Evolutionary conservation across 2,329 filamentous ascomycete species (phyloP).

Genomic region (Talaromyces sp.): DNA sequence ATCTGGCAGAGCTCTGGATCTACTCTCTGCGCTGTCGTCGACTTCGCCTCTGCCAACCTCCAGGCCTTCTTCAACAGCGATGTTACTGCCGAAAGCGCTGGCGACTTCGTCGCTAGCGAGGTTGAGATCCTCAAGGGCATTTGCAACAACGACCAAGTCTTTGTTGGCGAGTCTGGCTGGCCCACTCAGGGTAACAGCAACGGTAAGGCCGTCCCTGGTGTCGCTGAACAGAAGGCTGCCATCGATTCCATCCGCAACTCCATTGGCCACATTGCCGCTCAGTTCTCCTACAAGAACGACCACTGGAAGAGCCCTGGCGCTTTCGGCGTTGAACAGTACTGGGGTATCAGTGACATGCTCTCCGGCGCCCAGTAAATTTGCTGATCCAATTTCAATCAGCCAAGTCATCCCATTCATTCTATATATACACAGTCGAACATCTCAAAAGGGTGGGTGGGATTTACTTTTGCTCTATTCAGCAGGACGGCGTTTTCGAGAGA

Average conservation of each 20-base stretch:
- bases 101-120: constrained; percentile 69
- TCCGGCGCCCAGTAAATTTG: not conserved
- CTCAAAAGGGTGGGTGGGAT: not conserved
- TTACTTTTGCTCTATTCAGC: constrained; percentile 5
- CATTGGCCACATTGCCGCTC: constrained; percentile 64
- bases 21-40: constrained; percentile 66
- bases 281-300: constrained; percentile 80
- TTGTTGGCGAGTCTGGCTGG: constrained; percentile 87
- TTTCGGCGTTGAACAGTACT: constrained; percentile 73
- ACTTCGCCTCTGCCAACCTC: constrained; percentile 78
- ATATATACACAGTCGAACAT: not conserved
- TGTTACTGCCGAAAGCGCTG: constrained; percentile 60
- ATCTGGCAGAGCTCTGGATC: constrained; percentile 60
- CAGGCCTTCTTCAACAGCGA: constrained; percentile 89
- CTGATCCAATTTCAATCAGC: not conserved
- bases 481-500: constrained; percentile 5
- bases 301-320: constrained; percentile 69
- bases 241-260: constrained; percentile 64
- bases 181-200: constrained; percentile 66
- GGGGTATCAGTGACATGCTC: constrained; percentile 47
- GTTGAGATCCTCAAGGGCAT: constrained; percentile 63
- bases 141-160: constrained; percentile 58
- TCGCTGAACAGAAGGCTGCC: constrained; percentile 62
- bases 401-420: not conserved
- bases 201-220: constrained; percentile 65